These are phyloP conservation scores for Tulasnella sp. DNA, from an alignment of 768 basidiomycete genomes.

Conservation along the genomic window DNA sequence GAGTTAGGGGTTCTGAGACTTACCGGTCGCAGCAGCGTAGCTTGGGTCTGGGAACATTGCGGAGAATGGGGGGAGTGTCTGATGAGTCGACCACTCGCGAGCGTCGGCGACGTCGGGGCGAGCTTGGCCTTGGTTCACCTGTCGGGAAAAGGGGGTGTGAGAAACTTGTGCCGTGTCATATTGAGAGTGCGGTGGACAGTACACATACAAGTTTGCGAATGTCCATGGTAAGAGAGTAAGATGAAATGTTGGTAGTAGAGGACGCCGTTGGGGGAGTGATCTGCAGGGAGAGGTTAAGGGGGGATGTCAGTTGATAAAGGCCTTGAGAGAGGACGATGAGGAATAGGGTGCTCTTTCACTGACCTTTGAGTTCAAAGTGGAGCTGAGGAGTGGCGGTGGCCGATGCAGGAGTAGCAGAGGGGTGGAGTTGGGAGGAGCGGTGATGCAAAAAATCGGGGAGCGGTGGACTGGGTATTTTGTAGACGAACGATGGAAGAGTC, in stretches of 20 bases:
- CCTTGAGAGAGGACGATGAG: neutral
- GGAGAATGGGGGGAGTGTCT: constrained; percentile 9
- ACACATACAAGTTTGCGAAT: constrained; percentile 8
- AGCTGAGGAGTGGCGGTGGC: neutral
- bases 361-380: neutral
- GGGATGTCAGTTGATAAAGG: neutral
- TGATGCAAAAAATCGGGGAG: neutral
- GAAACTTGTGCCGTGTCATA: neutral
- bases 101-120: neutral
- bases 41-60: neutral
- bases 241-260: neutral
- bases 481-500: neutral
- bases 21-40: neutral
- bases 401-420: neutral
- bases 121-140: neutral
- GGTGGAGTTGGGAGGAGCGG: neutral
- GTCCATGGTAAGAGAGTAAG: constrained; percentile 4
- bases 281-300: neutral
- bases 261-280: neutral
- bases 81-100: neutral
- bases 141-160: neutral
- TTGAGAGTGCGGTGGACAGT: no score
- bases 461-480: neutral
- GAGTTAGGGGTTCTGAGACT: neutral
- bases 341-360: neutral